phyloP scores from a whole-genome alignment of 208 protist species.

The Crithidia fasciculata region DNA sequence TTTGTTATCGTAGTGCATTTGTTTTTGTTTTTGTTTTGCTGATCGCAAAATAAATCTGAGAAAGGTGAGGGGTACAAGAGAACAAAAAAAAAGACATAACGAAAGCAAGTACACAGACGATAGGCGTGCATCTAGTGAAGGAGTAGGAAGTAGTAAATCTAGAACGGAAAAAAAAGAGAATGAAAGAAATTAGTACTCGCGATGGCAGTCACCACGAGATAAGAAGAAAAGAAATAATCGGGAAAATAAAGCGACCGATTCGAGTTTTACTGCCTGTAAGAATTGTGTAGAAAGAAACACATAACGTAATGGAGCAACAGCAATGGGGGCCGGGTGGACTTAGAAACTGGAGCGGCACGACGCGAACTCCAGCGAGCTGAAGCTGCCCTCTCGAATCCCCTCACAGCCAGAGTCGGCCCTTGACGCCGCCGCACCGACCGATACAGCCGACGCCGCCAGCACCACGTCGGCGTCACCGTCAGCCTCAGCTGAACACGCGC shows the following conservation, averaged over 20 bases:
- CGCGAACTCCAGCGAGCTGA: conserved; percentile 25
- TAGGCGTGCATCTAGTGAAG: neutral
- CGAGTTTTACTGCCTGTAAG: too few species aligned
- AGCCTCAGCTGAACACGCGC: too few species aligned
- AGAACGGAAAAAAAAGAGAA: conserved; percentile 27
- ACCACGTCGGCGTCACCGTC: too few species aligned
- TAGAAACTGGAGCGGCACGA: conserved; percentile 33
- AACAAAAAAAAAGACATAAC: neutral
- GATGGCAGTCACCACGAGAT: too few species aligned
- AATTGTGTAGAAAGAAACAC: too few species aligned
- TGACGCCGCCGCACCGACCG: neutral
- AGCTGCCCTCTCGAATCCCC: neutral
- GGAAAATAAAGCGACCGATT: neutral
- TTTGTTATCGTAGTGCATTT: neutral
- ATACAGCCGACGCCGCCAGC: neutral
- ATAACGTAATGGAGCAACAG: neutral
- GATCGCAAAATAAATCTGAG: neutral
- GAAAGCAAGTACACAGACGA: too few species aligned
- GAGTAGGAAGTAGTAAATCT: conserved; percentile 15
- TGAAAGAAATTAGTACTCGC: neutral
- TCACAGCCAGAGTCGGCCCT: neutral
- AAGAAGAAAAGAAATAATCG: conserved; percentile 20
- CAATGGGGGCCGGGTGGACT: neutral
- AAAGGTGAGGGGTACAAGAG: conserved; percentile 9
- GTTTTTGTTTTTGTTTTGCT: neutral